phyloP scores from a whole-genome alignment of 176 grass and related monocot genomes.

The Oryza brachyantha region DNA sequence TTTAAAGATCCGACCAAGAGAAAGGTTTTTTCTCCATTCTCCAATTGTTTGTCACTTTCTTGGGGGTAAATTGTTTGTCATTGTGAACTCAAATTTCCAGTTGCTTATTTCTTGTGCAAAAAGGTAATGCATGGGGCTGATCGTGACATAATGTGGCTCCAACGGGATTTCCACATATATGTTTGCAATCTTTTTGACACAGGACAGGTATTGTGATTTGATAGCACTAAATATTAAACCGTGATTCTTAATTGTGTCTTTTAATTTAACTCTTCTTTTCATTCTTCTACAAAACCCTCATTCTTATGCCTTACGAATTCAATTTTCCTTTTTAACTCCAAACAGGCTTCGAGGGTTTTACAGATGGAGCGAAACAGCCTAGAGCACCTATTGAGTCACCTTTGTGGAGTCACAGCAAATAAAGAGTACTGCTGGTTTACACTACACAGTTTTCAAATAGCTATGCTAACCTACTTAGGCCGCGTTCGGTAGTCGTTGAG shows the following conservation, averaged over 20 bases:
- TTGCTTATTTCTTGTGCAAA: conserved; percentile 35
- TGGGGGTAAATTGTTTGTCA: background rate
- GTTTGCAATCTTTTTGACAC: conserved; percentile 96
- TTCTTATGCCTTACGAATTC: conserved; percentile 29
- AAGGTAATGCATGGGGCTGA: conserved; percentile 96
- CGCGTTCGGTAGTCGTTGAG: no score
- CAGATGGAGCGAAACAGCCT: conserved; percentile 93
- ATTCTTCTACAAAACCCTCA: conserved; percentile 1
- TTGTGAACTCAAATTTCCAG: conserved; percentile 16
- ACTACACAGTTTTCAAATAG: conserved; percentile 2
- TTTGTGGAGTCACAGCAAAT: conserved; percentile 82
- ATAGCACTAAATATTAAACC: background rate
- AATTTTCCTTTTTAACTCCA: conserved; percentile 20
- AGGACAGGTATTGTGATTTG: conserved; percentile 65
- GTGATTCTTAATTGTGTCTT: conserved; percentile 16
- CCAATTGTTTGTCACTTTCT: background rate
- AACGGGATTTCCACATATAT: conserved; percentile 88
- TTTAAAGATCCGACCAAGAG: conserved; percentile 91
- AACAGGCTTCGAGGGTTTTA: conserved; percentile 87
- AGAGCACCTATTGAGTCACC: conserved; percentile 78
- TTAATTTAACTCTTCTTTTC: conserved; percentile 22
- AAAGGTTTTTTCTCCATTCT: conserved; percentile 60
- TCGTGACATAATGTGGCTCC: conserved; percentile 94
- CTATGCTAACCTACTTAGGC: background rate
- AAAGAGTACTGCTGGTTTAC: conserved; percentile 58